phyloP scores from a whole-genome alignment of 2,329 filamentous ascomycete genomes.

The Curvularia sp. region DNA sequence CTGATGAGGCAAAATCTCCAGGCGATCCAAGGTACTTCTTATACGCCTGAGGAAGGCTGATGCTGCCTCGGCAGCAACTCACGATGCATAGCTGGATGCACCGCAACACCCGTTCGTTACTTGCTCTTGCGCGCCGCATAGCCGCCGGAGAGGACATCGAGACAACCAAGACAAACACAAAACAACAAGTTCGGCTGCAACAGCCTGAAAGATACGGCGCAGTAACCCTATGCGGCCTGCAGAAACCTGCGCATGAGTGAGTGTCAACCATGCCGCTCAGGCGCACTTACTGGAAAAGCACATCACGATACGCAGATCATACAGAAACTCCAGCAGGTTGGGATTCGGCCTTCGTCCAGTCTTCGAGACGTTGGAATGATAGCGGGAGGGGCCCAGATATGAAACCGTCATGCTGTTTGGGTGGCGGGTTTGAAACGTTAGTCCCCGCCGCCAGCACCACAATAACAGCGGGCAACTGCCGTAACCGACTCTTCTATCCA shows the following conservation, averaged over 20 bases:
- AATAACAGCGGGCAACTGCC: background rate
- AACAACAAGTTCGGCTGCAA: constrained; percentile 10
- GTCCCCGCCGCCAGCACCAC: constrained; percentile 3
- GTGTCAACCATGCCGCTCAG: constrained; percentile 1
- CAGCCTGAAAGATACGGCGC: constrained; percentile 3
- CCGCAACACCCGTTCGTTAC: constrained; percentile 7
- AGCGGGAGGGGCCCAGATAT: constrained; percentile 4
- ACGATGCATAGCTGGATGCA: constrained; percentile 8
- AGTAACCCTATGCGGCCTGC: background rate
- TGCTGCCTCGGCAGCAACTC: constrained; percentile 6
- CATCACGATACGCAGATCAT: constrained; percentile 28
- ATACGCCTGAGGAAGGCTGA: constrained; percentile 7
- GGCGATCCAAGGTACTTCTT: constrained; percentile 12
- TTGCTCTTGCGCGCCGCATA: background rate
- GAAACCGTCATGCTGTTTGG: constrained; percentile 19
- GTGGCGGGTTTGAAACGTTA: constrained; percentile 18
- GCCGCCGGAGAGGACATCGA: constrained; percentile 13
- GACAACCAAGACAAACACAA: constrained; percentile 19
- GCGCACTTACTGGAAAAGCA: constrained; percentile 5
- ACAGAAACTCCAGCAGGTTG: constrained; percentile 11
- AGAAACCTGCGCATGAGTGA: constrained; percentile 15
- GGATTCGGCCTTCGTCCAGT: constrained; percentile 1
- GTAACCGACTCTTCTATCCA: background rate
- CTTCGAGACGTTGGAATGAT: constrained; percentile 9
- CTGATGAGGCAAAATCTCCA: constrained; percentile 10